These are phyloP conservation scores for Mycena citricolor DNA, from an alignment of 1,284 basidiomycete species.

Conservation along the genomic window DNA sequence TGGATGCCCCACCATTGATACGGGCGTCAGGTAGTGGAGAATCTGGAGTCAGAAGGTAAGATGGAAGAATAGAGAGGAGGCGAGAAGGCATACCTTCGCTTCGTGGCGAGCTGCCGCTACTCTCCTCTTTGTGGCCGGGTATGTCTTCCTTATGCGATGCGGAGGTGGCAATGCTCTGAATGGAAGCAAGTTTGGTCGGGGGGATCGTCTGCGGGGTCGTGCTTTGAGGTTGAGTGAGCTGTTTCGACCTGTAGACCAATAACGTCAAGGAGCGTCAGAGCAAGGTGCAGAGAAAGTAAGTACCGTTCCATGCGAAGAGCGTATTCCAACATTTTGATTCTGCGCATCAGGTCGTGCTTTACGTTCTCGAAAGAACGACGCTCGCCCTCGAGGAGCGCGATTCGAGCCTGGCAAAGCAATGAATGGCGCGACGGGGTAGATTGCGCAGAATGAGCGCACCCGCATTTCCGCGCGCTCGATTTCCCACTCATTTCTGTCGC, in stretches of 20 bases:
- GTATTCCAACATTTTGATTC: constrained; percentile 99
- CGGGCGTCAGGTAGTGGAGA: constrained; percentile 74
- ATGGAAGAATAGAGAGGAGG: constrained; percentile 7
- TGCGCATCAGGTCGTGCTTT: constrained; percentile 91
- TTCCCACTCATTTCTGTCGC: constrained; percentile 99
- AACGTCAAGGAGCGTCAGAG: constrained; percentile 31
- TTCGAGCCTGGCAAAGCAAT: constrained; percentile 70
- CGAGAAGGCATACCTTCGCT: constrained; percentile 62
- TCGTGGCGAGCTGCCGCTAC: constrained; percentile 74
- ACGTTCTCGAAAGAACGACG: constrained; percentile 95
- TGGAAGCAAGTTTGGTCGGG: constrained; percentile 57
- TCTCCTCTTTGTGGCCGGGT: constrained; percentile 70
- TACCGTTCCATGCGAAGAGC: constrained; percentile 92
- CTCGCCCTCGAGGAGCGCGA: constrained; percentile 97
- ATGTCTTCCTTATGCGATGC: constrained; percentile 66
- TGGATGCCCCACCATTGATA: constrained; percentile 53
- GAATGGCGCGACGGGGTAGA: constrained; percentile 26
- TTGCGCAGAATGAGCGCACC: constrained; percentile 50
- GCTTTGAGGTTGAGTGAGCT: constrained; percentile 56
- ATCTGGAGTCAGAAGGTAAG: constrained; percentile 41
- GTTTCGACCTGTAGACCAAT: constrained; percentile 67
- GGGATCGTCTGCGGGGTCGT: constrained; percentile 48
- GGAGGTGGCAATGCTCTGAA: constrained; percentile 53
- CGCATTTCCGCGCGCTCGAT: constrained; percentile 99
- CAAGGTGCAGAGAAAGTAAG: constrained; percentile 31